Evolutionary conservation across 345 rosid species (phyloP).

Genomic region (Citrus reticulata): DNA sequence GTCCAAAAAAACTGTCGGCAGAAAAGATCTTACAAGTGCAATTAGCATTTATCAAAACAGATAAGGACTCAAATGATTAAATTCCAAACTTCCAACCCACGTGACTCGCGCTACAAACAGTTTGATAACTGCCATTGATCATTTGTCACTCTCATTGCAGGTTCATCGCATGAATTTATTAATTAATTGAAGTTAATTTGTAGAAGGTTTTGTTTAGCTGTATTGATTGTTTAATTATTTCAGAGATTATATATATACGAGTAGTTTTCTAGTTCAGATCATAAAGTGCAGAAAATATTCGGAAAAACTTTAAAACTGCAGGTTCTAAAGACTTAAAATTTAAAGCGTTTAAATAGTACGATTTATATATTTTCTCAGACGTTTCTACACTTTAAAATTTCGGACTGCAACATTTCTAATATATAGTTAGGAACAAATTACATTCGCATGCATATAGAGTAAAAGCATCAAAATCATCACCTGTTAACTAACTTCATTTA

Average conservation of each 20-base stretch:
- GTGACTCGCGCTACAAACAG: not conserved
- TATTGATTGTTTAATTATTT: not conserved
- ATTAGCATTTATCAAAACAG: not conserved
- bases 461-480: not conserved
- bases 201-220: not conserved
- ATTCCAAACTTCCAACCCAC: not conserved
- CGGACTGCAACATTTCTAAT: too few species aligned
- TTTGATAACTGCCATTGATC: not conserved
- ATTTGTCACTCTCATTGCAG: not conserved
- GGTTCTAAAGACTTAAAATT: too few species aligned
- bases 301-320: too few species aligned
- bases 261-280: too few species aligned
- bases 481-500: not conserved
- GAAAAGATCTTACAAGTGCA: not conserved
- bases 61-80: not conserved
- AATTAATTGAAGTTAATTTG: not conserved
- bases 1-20: not conserved
- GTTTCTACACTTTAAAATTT: too few species aligned
- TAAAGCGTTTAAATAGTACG: too few species aligned
- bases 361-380: fast-evolving
- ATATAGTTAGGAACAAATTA: not conserved
- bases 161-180: not conserved
- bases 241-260: not conserved
- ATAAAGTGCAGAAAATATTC: too few species aligned
- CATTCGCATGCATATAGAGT: not conserved